These are phyloP conservation scores for Hordeum vulgare DNA, from an alignment of 176 grass and related monocot species.

Conservation along the genomic window DNA sequence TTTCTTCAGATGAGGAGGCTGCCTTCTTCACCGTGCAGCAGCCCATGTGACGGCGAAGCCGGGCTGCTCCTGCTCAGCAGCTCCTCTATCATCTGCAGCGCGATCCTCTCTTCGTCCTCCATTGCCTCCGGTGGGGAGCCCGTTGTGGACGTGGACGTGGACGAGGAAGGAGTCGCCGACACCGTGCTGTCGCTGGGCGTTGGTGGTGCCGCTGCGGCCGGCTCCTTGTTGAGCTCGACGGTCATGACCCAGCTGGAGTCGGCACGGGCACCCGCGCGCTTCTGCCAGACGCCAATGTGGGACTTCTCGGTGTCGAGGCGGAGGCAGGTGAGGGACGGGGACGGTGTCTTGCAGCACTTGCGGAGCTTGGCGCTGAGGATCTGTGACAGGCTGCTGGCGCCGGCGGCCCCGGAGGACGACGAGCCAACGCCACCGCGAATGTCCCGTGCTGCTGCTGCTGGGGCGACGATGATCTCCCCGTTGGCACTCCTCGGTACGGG, in stretches of 20 bases:
- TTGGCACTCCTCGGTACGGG: constrained; percentile 47
- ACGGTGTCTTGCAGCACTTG: constrained; percentile 89
- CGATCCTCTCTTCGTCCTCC: constrained; percentile 88
- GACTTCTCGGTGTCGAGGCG: constrained; percentile 96
- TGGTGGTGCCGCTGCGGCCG: background rate
- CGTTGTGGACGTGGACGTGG: constrained; percentile 12
- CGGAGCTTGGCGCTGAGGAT: constrained; percentile 97
- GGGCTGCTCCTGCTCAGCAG: constrained; percentile 65
- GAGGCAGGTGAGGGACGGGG: constrained; percentile 94
- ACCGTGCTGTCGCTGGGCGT: background rate
- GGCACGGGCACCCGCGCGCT: constrained; percentile 80
- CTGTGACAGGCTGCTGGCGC: constrained; percentile 55
- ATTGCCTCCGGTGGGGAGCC: constrained; percentile 6
- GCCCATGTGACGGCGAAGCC: constrained; percentile 38
- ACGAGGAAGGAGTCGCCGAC: background rate
- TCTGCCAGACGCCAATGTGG: constrained; percentile 99
- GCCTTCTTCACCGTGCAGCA: constrained; percentile 29
- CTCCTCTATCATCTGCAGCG: constrained; percentile 99
- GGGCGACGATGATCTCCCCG: constrained; percentile 27
- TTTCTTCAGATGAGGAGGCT: constrained; percentile 50
- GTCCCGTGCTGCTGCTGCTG: background rate
- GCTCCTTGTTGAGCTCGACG: constrained; percentile 67
- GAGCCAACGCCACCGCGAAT: background rate
- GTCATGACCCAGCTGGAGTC: constrained; percentile 99
- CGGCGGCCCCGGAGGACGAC: background rate